phyloP scores from a whole-genome alignment of 306 rosid genomes.

The Leucaena leucocephala region DNA sequence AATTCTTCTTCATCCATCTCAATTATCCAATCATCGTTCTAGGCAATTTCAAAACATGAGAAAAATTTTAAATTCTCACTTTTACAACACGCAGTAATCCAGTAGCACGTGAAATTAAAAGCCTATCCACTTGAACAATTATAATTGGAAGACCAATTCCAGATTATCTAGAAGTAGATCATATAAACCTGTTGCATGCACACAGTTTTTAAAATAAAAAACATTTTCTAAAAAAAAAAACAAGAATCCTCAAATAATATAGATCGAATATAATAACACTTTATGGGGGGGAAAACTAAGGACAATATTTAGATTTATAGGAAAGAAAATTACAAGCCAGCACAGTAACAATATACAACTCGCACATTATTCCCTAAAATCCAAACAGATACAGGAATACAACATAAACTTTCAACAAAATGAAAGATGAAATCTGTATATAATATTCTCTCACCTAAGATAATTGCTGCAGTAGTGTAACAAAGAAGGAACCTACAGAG shows the following conservation, averaged over 20 bases:
- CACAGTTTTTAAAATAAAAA: too few relatives aligned
- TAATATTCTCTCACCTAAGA: background rate
- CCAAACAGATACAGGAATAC: conserved; percentile 9
- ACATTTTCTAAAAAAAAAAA: too few relatives aligned
- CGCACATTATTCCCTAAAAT: background rate
- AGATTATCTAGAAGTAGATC: background rate
- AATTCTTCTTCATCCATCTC: too few relatives aligned
- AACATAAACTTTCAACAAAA: background rate
- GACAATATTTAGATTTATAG: too few relatives aligned
- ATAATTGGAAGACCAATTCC: background rate
- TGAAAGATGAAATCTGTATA: background rate
- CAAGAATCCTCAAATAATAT: background rate
- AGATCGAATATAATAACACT: background rate
- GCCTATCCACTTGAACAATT: too few relatives aligned
- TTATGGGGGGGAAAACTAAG: too few relatives aligned
- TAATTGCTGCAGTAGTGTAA: background rate
- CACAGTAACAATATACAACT: background rate
- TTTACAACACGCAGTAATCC: too few relatives aligned
- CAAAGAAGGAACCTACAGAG: background rate
- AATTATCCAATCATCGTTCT: too few relatives aligned
- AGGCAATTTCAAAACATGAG: too few relatives aligned
- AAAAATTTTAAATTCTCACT: too few relatives aligned
- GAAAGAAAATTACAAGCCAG: background rate
- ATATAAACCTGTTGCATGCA: background rate
- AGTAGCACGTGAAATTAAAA: too few relatives aligned